These are phyloP conservation scores for Isoetes engelmannii DNA, from an alignment of 83 land plant species.

Conservation along the genomic window DNA sequence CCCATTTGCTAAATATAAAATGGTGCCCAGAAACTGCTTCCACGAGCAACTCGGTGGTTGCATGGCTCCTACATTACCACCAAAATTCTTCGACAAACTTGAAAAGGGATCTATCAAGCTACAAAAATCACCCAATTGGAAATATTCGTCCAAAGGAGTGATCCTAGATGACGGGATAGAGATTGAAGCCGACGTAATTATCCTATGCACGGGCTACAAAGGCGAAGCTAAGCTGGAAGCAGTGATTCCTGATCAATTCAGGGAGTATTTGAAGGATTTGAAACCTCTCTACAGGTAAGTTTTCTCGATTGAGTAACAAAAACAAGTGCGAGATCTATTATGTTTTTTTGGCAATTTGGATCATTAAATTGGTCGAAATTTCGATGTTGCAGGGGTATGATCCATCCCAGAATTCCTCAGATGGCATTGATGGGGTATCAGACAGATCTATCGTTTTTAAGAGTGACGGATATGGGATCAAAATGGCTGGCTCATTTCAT, in stretches of 20 bases:
- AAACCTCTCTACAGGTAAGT: constrained; percentile 58
- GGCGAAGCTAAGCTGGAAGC: constrained; percentile 50
- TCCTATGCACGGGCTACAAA: constrained; percentile 60
- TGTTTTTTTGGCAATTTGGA: no score
- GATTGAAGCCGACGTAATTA: constrained; percentile 63
- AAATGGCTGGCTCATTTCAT: no score
- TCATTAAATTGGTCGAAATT: no score
- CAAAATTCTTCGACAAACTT: constrained; percentile 1
- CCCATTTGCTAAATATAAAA: neutral
- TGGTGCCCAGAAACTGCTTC: constrained; percentile 7
- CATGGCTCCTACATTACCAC: neutral
- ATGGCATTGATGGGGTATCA: no score
- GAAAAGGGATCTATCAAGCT: constrained; percentile 6
- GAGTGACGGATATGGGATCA: no score
- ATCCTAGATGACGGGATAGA: constrained; percentile 35
- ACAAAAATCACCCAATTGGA: constrained; percentile 3
- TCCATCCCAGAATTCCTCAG: no score
- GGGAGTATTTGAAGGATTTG: constrained; percentile 20
- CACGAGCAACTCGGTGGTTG: neutral
- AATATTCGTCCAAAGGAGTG: constrained; percentile 6
- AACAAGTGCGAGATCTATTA: no score
- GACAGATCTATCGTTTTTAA: no score
- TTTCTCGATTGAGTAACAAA: neutral
- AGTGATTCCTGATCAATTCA: constrained; percentile 36
- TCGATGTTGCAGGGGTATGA: no score